Conservation (phyloP, 192 early-diverging fungal genomes). For the Entomortierella chlamydospora region DNA sequence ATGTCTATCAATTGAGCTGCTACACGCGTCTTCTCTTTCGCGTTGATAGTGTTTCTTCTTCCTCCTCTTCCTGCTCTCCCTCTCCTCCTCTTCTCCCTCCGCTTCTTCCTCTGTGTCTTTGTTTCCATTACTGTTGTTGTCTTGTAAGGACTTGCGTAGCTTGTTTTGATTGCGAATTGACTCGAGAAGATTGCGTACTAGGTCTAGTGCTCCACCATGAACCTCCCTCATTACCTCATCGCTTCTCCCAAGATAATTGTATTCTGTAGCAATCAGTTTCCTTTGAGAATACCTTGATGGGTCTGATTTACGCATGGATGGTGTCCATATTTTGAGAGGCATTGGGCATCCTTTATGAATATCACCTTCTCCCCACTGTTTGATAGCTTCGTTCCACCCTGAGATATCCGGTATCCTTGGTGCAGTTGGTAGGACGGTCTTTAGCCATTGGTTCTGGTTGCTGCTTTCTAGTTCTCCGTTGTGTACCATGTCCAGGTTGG, state of each 20-base stretch:
- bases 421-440: neutral
- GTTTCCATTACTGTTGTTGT: neutral
- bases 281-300: conserved; percentile 21
- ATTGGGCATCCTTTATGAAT: neutral
- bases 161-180: conserved; percentile 6
- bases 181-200: conserved; percentile 3
- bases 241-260: conserved; percentile 1
- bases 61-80: conserved; percentile 2
- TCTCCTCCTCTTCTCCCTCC: neutral
- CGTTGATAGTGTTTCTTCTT: neutral
- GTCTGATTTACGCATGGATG: conserved; percentile 7
- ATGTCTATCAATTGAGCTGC: too few relatives aligned
- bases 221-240: conserved; percentile 4
- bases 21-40: neutral
- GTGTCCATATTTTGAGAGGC: conserved; percentile 9
- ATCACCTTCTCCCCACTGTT: conserved; percentile 15
- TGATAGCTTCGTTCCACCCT: conserved; percentile 5
- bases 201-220: neutral
- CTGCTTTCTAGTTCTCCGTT: too few relatives aligned
- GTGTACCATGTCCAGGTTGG: too few relatives aligned
- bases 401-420: neutral
- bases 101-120: neutral
- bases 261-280: conserved; percentile 12
- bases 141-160: neutral
- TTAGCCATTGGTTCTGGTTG: too few relatives aligned